Evolutionary conservation across 2,329 filamentous ascomycete species (phyloP), one percentile per base, ranked within the genome.

Genomic region (Alternaria burnsii): DNA sequence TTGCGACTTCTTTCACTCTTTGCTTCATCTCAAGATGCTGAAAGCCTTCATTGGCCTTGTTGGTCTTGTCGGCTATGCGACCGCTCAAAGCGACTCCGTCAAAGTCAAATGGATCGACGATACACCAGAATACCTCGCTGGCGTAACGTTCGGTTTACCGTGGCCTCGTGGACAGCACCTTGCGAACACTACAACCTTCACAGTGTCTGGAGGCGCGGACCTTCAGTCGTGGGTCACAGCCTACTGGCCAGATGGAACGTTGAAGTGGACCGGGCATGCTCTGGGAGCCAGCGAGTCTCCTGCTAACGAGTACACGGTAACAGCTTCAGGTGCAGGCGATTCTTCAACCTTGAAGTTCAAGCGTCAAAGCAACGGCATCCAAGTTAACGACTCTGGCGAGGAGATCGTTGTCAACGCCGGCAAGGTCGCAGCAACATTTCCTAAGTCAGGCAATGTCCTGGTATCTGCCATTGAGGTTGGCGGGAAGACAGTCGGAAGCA

Each of bases 231-330:
- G 86, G 86, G 77, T 82, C 3, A 88, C 84, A 1, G 85, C 83
- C 0, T 86, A 85, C 70, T 89, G 86, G 87, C 80, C 82, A 1
- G 87, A 89, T 73, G 85, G 84, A 26, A 87, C 86, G 0, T 79
- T 88, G 54, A 88, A 88, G 68, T 89, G 87, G 87, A 87, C 84
- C 3, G 86, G 81, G 0, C 87, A 88, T 67, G 85, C 86, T 0
- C 76, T 88, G 43, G 73, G 81, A 12, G 81, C 77, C 5, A 80
- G 79, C 0, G 80, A 82, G 2, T 67, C 65, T 0, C 70, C 80
- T 2, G 70, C 78, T 4, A 78, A 81, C 3, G 77, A 79, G 18
- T 86, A 86, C 67, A 82, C 75, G 0, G 73, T 85, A 41, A 77
- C 70, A 5, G 76, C 77, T 43, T 74, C 71, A 4, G 68, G 67